Evolutionary conservation across 78 protist genomes (phyloP).

Genomic region (Dictyostelium intermedium): DNA sequence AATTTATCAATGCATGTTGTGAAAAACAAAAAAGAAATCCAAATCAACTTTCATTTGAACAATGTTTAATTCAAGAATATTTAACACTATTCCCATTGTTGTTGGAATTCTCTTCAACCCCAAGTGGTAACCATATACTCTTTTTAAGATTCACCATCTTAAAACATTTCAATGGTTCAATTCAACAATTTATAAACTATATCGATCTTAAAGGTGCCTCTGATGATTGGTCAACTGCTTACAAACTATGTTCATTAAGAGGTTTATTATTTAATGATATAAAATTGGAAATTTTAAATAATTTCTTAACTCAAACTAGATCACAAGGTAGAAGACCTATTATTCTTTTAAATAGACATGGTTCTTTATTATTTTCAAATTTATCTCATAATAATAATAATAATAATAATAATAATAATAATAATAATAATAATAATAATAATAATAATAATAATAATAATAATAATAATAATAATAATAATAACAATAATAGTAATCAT

Average conservation of each 20-base stretch:
- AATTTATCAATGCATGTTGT: slow-evolving; percentile 59
- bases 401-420: background rate
- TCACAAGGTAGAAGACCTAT: slow-evolving; percentile 37
- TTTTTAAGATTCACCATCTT: slow-evolving; percentile 17
- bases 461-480: background rate
- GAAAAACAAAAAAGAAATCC: slow-evolving; percentile 75
- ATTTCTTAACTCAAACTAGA: background rate
- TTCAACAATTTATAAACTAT: slow-evolving; percentile 29
- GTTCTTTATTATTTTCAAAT: background rate
- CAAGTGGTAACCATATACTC: background rate
- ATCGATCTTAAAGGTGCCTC: slow-evolving; percentile 40
- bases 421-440: background rate
- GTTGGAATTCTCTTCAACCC: background rate
- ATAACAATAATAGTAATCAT: background rate
- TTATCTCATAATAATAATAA: no score
- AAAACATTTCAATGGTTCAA: slow-evolving; percentile 40
- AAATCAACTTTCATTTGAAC: slow-evolving; percentile 48
- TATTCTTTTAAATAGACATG: slow-evolving; percentile 41
- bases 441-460: background rate
- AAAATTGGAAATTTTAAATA: slow-evolving; percentile 39
- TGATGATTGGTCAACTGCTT: slow-evolving; percentile 79
- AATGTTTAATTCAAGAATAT: slow-evolving; percentile 24
- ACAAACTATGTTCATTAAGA: slow-evolving; percentile 38
- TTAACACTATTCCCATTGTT: slow-evolving; percentile 16
- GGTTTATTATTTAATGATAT: slow-evolving; percentile 68